Conservation (phyloP, 441 rosid genomes). For the Erodium trifolium region DNA sequence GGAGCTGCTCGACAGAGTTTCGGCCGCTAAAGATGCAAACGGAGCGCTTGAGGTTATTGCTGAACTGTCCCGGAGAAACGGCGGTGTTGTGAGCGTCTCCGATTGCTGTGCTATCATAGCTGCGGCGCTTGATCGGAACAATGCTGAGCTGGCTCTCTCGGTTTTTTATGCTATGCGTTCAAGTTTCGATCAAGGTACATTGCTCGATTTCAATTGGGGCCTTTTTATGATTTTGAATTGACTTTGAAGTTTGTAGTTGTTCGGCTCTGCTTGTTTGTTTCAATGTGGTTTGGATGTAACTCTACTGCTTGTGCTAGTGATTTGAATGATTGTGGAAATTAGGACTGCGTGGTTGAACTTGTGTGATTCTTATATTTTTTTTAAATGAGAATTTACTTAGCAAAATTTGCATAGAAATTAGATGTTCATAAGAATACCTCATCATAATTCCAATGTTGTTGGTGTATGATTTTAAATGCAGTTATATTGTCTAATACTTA, state of each 20-base stretch:
- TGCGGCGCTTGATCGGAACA: constrained; percentile 53
- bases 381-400: background rate
- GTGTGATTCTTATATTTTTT: background rate
- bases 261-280: too few relatives aligned
- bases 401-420: background rate
- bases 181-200: constrained; percentile 60
- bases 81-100: constrained; percentile 38
- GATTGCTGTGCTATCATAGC: constrained; percentile 51
- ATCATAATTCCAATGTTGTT: too few relatives aligned
- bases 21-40: constrained; percentile 49
- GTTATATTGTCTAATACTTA: background rate
- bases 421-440: too few relatives aligned
- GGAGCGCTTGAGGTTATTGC: constrained; percentile 53
- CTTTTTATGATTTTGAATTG: background rate
- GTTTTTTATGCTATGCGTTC: constrained; percentile 82
- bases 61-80: constrained; percentile 21
- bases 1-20: constrained; percentile 35
- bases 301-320: too few relatives aligned
- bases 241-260: too few relatives aligned
- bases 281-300: too few relatives aligned
- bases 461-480: too few relatives aligned
- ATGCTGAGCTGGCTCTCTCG: constrained; percentile 68
- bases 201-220: background rate
- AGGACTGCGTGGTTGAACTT: background rate
- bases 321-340: background rate